These are phyloP conservation scores for Paramecium bursaria DNA, from an alignment of 73 alveolate genomes.

Conservation along the genomic window DNA sequence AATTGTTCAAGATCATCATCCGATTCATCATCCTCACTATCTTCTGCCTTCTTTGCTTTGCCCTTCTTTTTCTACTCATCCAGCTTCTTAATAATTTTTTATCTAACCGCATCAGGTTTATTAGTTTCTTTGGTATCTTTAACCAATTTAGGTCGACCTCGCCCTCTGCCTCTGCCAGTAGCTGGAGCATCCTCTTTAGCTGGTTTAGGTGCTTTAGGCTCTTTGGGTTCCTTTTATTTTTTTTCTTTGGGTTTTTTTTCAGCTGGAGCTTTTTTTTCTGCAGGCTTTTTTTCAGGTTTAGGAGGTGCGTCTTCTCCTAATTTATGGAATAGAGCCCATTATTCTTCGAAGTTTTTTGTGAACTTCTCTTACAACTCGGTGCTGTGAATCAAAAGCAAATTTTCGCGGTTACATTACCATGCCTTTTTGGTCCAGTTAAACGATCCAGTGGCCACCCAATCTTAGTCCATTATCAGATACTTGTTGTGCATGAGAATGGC, in stretches of 20 bases:
- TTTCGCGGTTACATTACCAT: constrained; percentile 70
- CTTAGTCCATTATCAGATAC: constrained; percentile 93
- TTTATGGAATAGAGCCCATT: background rate
- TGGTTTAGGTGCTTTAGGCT: constrained; percentile 11
- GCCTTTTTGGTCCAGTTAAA: constrained; percentile 82
- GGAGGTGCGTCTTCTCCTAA: background rate
- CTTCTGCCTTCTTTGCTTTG: background rate
- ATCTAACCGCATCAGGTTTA: constrained; percentile 3
- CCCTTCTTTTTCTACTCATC: background rate
- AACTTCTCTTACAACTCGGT: background rate
- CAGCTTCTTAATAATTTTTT: background rate
- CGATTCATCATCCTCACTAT: constrained; percentile 11
- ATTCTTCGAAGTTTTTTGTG: constrained; percentile 25
- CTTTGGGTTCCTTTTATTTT: too few species aligned
- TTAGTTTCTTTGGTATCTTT: constrained; percentile 8
- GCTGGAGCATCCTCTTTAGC: background rate
- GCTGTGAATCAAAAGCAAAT: constrained; percentile 59
- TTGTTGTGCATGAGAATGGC: constrained; percentile 97
- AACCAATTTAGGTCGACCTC: background rate
- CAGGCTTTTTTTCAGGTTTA: background rate
- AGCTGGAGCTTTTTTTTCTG: too few species aligned
- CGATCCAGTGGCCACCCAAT: constrained; percentile 94
- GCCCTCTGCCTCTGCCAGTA: background rate
- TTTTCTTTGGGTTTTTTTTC: too few species aligned
- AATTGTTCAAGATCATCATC: too few species aligned